phyloP scores from a whole-genome alignment of 257 asterid species.

The Lantana camara region DNA sequence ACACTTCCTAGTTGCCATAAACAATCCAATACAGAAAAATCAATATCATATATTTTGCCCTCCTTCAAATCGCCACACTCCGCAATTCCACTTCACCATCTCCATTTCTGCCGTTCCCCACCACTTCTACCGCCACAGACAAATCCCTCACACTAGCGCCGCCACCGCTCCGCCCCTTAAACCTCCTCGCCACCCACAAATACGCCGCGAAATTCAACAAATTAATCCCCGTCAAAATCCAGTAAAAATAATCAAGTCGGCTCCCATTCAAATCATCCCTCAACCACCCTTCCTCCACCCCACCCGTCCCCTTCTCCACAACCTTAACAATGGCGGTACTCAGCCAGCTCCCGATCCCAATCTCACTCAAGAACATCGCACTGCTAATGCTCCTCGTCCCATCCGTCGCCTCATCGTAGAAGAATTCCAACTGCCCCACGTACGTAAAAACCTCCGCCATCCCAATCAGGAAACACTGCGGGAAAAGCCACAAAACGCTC shows the following conservation, averaged over 20 bases:
- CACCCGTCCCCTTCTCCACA: conserved; percentile 48
- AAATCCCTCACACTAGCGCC: conserved; percentile 37
- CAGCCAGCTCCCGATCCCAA: conserved; percentile 85
- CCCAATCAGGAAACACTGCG: conserved; percentile 67
- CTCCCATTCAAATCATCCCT: conserved; percentile 54
- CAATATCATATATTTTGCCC: background rate
- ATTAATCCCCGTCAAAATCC: conserved; percentile 59
- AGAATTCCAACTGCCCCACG: conserved; percentile 80
- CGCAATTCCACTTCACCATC: conserved; percentile 21
- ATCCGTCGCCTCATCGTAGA: conserved; percentile 74
- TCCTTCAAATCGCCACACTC: conserved; percentile 14
- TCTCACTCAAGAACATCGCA: conserved; percentile 77
- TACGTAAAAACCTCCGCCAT: conserved; percentile 75
- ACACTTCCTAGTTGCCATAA: background rate
- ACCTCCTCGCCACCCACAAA: conserved; percentile 43
- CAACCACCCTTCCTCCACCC: conserved; percentile 57
- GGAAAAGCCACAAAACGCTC: conserved; percentile 72
- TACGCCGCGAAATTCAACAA: conserved; percentile 59
- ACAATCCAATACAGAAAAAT: background rate
- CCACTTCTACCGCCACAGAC: conserved; percentile 20
- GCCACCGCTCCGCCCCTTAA: conserved; percentile 41
- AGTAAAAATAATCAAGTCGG: conserved; percentile 60
- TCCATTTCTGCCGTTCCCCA: background rate
- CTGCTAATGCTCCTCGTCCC: conserved; percentile 81
- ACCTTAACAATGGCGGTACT: conserved; percentile 68